These are phyloP conservation scores for Endogone sp. DNA, from an alignment of 192 early-diverging fungal genomes.

Conservation along the genomic window DNA sequence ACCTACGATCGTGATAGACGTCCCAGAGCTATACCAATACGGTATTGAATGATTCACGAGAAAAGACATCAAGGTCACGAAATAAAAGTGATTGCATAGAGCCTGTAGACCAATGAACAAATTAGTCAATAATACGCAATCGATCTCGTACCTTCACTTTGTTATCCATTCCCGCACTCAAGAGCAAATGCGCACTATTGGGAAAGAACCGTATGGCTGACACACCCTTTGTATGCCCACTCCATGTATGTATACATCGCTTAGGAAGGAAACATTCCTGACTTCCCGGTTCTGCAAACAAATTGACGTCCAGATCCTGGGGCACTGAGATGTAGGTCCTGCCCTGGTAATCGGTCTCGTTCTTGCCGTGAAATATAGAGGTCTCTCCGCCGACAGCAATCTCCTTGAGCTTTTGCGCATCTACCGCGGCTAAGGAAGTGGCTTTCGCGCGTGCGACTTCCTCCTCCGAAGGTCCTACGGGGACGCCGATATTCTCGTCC, in stretches of 20 bases:
- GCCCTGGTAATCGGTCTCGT: constrained; percentile 88
- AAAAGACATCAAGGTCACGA: not conserved
- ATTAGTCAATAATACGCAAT: not conserved
- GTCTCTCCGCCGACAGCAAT: constrained; percentile 63
- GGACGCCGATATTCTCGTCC: constrained; percentile 66
- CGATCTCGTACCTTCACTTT: constrained; percentile 95
- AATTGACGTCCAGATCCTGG: constrained; percentile 77
- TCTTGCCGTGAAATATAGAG: constrained; percentile 83
- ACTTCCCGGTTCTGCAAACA: constrained; percentile 65
- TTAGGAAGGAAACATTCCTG: constrained; percentile 88
- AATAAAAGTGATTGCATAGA: not conserved
- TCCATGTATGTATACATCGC: constrained; percentile 83
- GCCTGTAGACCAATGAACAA: not conserved
- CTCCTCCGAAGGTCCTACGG: constrained; percentile 53
- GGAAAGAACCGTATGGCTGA: constrained; percentile 91
- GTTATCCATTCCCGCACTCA: constrained; percentile 91
- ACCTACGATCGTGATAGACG: constrained; percentile 84
- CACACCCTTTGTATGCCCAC: constrained; percentile 89
- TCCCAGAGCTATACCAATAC: constrained; percentile 80
- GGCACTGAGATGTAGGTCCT: constrained; percentile 97
- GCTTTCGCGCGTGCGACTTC: constrained; percentile 30
- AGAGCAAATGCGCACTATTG: constrained; percentile 80
- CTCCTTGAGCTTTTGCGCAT: constrained; percentile 32
- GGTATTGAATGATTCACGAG: not conserved
- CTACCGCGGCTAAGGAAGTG: constrained; percentile 29